Evolutionary conservation across 1,139 yeast genomes (phyloP).

Genomic region (Saccharomyces hybrid): DNA sequence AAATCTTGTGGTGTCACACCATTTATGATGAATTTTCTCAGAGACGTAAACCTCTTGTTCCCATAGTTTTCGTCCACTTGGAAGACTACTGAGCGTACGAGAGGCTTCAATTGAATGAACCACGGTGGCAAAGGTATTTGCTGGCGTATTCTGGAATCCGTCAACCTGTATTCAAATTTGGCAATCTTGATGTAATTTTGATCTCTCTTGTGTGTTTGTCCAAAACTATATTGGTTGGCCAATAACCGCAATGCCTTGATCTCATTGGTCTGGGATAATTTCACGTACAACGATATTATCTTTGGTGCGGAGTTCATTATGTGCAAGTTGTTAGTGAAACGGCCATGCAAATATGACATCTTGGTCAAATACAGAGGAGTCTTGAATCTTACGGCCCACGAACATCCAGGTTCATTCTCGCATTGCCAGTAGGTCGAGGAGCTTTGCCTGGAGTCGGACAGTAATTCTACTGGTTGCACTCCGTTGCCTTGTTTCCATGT

Average conservation of each 20-base stretch:
- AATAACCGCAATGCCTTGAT: constrained; percentile 7
- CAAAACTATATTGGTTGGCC: constrained; percentile 15
- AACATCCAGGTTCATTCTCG: constrained; percentile 16
- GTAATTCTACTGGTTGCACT: constrained; percentile 23
- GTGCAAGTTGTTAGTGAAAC: constrained; percentile 31
- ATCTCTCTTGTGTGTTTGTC: constrained; percentile 15
- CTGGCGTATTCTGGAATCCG: constrained; percentile 25
- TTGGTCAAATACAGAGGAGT: constrained; percentile 33
- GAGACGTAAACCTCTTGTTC: constrained; percentile 29
- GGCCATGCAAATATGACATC: constrained; percentile 32
- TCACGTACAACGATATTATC: constrained; percentile 29
- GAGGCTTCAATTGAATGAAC: constrained; percentile 26
- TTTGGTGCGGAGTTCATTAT: constrained; percentile 35
- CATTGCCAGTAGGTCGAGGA: constrained; percentile 34
- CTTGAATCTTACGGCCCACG: constrained; percentile 33
- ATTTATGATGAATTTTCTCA: constrained; percentile 32
- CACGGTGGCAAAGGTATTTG: constrained; percentile 27
- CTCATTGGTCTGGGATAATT: constrained; percentile 13
- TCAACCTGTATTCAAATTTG: constrained; percentile 25
- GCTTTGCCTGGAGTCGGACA: constrained; percentile 20
- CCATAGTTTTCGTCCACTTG: constrained; percentile 33
- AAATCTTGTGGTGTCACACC: constrained; percentile 35
- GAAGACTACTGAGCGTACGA: constrained; percentile 30
- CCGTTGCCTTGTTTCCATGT: constrained; percentile 23
- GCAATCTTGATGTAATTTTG: constrained; percentile 23